Base-by-base conservation (phyloP, 2,329 filamentous ascomycete species). In the Diaporthe ampelina region DNA sequence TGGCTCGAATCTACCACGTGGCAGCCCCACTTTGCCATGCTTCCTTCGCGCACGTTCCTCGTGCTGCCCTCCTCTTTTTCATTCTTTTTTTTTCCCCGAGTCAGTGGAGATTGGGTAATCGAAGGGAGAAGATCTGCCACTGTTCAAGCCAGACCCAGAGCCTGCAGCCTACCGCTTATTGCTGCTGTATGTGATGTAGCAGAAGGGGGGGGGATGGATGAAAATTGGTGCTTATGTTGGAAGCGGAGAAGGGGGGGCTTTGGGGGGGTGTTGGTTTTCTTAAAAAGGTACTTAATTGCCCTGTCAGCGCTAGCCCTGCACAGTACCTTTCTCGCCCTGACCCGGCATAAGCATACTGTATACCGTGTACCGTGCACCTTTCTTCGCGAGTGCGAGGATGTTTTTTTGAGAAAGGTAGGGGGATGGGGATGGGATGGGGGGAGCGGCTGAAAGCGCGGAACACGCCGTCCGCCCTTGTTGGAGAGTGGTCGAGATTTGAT, bases 11-110 rank as follows among this genome's bases (percentile, higher is more conserved):
- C 58, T 68, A 70, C 76, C 76, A 77, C 75, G 76, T 77, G 76
- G 76, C 73, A 54, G 68, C 56, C 73, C 75, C 75, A 75, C 74
- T 72, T 24, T 76, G 75, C 72, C 74, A 75, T 72, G 75, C 71
- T 67, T 72, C 54, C 50, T 68, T 48, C 61, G 52, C 68, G 58
- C 50, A 65, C 52, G 56, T 59, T 48, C 45, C 68, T 56, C 40
- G 59, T 67, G 68, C 70, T 50, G 56, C 52, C 52, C 32, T 56
- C 45, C 43, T 68, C 24, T 37, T 45, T 54, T 56, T 37, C 37
- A 40, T 54, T 56, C 61, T 48, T 52, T 43, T 37, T 37, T 58
- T 24, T n/a, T 19, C 37, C 58, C 69, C 69, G 48, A 48, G 69
- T 50, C 65, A 65, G 37, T 65, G 70, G 57, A 69, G 72, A 59